Evolutionary conservation across 2,329 filamentous ascomycete species (phyloP), one percentile per base, ranked within the genome.

Genomic region (Aspergillus sp.): DNA sequence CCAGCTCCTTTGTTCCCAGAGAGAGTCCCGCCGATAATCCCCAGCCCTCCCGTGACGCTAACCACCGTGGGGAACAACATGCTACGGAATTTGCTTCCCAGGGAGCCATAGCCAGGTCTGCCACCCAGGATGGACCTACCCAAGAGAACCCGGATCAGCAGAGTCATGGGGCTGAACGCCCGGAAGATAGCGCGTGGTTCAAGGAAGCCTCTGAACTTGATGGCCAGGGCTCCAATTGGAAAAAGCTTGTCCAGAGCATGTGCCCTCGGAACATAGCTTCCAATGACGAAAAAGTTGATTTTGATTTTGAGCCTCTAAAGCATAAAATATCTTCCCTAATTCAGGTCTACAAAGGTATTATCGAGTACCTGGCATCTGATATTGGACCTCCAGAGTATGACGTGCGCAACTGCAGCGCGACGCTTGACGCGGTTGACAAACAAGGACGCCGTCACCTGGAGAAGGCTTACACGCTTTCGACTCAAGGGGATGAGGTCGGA

Each of bases 211-310:
- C 60, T 8, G 30, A 64, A 17, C 38, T 69, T 5, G 63, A 66
- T 21, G 57, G 56, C 1, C 70, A 72, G 50, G 48, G 57, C 42
- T 57, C 62, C 1, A 63, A 64, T 19, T 75, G 72, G 73, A 52
- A 63, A 4, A 49, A 10, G 3, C 25, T 71, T 25, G 52, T 64
- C 23, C 21, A 47, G 5, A 56, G 51, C 15, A 61, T 62, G 11
- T 58, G 39, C 21, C 25, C 23, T 8, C 54, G 49, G 55, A 53
- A 25, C 15, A 49, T 41, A 19, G 30, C 27, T 25, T 54, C 41
- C 3, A 32, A 44, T 25, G 27, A 44, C 11, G 21, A 32, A 8
- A 15, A 23, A 1, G 21, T 51, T 5, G 17, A 57, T 7, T 62
- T 66, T 6, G 17, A 54, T 3, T 64, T 66, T 6, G 11, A 51